phyloP scores from a whole-genome alignment of 2,329 filamentous ascomycete species.

The Penicillium digitatum region DNA sequence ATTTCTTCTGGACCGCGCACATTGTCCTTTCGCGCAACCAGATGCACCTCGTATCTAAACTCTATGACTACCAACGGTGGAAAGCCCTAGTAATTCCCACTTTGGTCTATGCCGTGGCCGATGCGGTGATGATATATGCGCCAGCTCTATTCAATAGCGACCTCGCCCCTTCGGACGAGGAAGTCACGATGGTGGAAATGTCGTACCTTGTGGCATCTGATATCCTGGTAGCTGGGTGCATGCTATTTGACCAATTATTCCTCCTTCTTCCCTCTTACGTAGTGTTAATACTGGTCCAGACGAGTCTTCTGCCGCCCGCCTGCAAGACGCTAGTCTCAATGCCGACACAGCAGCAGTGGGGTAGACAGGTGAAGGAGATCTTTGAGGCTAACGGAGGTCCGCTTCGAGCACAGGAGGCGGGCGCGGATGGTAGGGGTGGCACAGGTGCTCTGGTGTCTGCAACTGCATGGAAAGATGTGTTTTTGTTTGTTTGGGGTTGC shows the following conservation, averaged over 20 bases:
- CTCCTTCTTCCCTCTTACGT: not conserved
- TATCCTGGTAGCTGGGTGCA: not conserved
- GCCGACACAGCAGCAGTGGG: not conserved
- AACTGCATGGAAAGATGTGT: not conserved
- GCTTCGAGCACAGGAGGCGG: not conserved
- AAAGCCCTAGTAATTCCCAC: not conserved
- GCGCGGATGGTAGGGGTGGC: not conserved
- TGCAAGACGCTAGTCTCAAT: not conserved
- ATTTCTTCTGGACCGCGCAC: not conserved
- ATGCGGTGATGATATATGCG: not conserved
- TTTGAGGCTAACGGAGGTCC: not conserved
- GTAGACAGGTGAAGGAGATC: not conserved
- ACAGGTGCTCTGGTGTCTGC: not conserved
- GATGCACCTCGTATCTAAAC: not conserved
- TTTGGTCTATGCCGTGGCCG: not conserved
- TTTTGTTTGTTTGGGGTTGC: not conserved
- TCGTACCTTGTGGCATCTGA: not conserved
- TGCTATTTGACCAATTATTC: not conserved
- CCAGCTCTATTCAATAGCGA: not conserved
- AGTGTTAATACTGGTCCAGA: not conserved
- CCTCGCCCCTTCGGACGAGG: not conserved
- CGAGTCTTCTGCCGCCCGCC: not conserved
- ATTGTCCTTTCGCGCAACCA: not conserved
- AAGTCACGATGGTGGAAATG: not conserved
- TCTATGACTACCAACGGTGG: not conserved